Base-by-base conservation (phyloP, 2,329 filamentous ascomycete genomes). In the Atkinsonella hypoxylon region DNA sequence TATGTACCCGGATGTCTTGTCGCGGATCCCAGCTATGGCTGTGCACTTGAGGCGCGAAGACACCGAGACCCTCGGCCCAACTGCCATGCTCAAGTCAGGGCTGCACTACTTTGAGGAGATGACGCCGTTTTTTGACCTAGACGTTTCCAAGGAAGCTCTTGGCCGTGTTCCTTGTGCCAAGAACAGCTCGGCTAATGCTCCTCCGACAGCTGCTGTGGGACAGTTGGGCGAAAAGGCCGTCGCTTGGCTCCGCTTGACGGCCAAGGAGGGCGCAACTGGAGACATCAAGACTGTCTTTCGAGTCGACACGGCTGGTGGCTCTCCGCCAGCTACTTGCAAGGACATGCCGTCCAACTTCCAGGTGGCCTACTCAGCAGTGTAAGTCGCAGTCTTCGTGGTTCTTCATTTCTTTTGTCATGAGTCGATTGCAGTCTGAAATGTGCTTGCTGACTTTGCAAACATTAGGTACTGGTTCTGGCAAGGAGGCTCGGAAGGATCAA, bases 351-450 rank as follows among this genome's bases (percentile, higher is more conserved):
- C 75, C 11, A 62, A 67, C 1, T 90, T 96, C 57, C 71, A 83
- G 54, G 79, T 95, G 13, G 74, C 90, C 61, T 96, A 97, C 68
- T 76, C 87, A 32, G 82, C 90, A 41, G 79, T 90, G 76, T 96
- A 87, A 78, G 83, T 39, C 32, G 84, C 75, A 13, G 30, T 13
- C 47, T 32, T 20, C 38, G 9, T 39, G n/a, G n/a, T n/a, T n/a
- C n/a, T n/a, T n/a, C n/a, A 11, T 48, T 43, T 13, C 20, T 22
- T 20, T 20, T 2, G 17, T 32, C 22, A 41, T 5, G 30, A 22
- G 20, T 22, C 20, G 20, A 22, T 20, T 17, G 26, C 26, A 9
- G 38, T 20, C 34, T 7, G 32, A 34, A 32, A 18, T 13, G 31
- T 2, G 8, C 31, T 48, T 36, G 15, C 47, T 50, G 44, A 53